Evolutionary conservation across 1,139 yeast genomes (phyloP), one percentile per base, ranked within the genome.

Genomic region (Taphrina wiesneri): DNA sequence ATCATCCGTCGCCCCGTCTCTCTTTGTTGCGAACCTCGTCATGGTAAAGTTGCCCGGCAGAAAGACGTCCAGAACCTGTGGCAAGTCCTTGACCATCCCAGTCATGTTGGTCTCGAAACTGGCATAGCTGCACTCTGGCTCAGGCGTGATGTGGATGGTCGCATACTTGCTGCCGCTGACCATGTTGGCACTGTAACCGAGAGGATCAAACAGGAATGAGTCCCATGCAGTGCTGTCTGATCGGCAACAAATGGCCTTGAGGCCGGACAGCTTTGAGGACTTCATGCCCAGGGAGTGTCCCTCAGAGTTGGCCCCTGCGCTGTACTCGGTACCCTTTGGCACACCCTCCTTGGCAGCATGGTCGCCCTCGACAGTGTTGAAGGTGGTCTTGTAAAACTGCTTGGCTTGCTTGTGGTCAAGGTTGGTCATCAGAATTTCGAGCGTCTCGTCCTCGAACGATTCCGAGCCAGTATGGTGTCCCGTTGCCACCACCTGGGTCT

Each of bases 141-240:
- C 98, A 0, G 99, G 99, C 0, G 99, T 93, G 49, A 93, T 89
- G 76, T 93, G 99, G 69, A 92, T 81, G 19, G 98, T 93, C 75
- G 90, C 91, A 78, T 92, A 93, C 34, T 60, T 46, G 9, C 47
- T 32, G 57, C 78, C 80, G 65, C 83, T 79, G 63, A 88, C 77
- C 30, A 95, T 87, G 76, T 93, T 93, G 61, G 97, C 89, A 1
- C 97, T 90, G 75, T 85, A 93, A 17, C 99, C 99, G 77, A 98
- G 93, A 1, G 99, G 99, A n/a, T 89, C 81, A 76, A 93, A 93
- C 34, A 96, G 87, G 78, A 91, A 93, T 3, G 97, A 90, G 78
- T 92, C 98, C 73, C 74, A 83, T 9, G 30, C 63, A 45, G 56
- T 15, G 2, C 34, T 21, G 9, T 43, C 46, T 73, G 88, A 88